These are phyloP conservation scores for Monosporascus sp. DNA, from an alignment of 2,329 filamentous ascomycete species.

Conservation along the genomic window DNA sequence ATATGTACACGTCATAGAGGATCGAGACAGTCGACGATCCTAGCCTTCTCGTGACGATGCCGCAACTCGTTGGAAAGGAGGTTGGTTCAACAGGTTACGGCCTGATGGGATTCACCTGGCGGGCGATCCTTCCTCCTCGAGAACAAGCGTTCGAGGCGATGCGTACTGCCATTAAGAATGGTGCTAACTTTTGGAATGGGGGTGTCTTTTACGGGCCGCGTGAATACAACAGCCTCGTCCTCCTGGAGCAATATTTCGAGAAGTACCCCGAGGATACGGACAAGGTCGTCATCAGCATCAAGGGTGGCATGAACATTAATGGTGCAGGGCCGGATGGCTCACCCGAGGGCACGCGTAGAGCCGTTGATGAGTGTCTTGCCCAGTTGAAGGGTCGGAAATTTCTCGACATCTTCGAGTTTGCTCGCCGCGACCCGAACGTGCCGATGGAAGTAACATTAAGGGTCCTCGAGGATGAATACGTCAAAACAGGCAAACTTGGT, in stretches of 20 bases:
- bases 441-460: conserved; percentile 31
- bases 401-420: conserved; percentile 50
- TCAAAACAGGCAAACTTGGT: conserved; percentile 35
- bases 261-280: conserved; percentile 50
- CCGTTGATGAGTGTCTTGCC: conserved; percentile 43
- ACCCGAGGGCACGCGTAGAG: conserved; percentile 41
- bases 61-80: conserved; percentile 21
- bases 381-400: conserved; percentile 39
- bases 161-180: conserved; percentile 36
- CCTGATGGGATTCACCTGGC: conserved; percentile 28
- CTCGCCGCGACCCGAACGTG: conserved; percentile 40
- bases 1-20: no score
- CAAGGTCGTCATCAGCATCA: conserved; percentile 51
- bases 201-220: conserved; percentile 51
- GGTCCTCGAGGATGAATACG: conserved; percentile 29
- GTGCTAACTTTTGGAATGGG: conserved; percentile 42
- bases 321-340: conserved; percentile 37
- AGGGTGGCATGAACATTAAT: conserved; percentile 39
- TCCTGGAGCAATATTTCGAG: conserved; percentile 50
- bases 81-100: conserved; percentile 20
- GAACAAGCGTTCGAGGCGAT: conserved; percentile 42
- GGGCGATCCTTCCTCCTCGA: conserved; percentile 21
- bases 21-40: no score
- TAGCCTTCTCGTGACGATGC: conserved; percentile 10
- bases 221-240: conserved; percentile 45